Conservation (phyloP, 139 green algal species). For the Tetratostichococcus sp. region DNA sequence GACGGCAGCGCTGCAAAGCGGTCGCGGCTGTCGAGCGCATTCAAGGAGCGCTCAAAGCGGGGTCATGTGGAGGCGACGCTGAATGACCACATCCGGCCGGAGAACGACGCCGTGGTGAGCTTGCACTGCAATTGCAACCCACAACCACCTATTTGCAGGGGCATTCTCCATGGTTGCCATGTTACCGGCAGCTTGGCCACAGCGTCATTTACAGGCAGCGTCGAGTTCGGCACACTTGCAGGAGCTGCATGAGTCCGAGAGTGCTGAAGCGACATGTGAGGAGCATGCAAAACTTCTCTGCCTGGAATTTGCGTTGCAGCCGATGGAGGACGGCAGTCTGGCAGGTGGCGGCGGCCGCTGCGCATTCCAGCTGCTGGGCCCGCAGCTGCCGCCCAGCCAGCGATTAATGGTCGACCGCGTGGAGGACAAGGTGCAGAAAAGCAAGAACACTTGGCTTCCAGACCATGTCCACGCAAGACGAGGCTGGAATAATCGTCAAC, state of each 20-base stretch:
- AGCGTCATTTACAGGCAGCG: too few species aligned
- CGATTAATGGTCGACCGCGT: conserved; percentile 47
- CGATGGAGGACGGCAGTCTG: background rate
- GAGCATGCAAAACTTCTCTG: too few species aligned
- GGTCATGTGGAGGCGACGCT: background rate
- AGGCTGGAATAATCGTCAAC: too few species aligned
- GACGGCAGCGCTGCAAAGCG: background rate
- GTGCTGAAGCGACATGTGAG: too few species aligned
- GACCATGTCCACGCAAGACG: too few species aligned
- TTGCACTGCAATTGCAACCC: too few species aligned
- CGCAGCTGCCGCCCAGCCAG: background rate
- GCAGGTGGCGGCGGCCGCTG: background rate
- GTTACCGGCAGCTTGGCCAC: too few species aligned
- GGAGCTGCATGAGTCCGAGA: too few species aligned
- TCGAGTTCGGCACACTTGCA: too few species aligned
- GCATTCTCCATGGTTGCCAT: too few species aligned
- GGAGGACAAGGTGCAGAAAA: conserved; percentile 40
- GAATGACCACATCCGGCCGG: background rate
- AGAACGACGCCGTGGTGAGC: background rate
- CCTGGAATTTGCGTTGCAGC: background rate
- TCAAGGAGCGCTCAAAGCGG: background rate
- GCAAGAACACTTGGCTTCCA: too few species aligned
- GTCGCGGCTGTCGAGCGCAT: background rate
- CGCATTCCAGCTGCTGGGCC: background rate
- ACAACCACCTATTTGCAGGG: too few species aligned